phyloP scores from a whole-genome alignment of 768 basidiomycete species.

The Leccinum aurantiacum region DNA sequence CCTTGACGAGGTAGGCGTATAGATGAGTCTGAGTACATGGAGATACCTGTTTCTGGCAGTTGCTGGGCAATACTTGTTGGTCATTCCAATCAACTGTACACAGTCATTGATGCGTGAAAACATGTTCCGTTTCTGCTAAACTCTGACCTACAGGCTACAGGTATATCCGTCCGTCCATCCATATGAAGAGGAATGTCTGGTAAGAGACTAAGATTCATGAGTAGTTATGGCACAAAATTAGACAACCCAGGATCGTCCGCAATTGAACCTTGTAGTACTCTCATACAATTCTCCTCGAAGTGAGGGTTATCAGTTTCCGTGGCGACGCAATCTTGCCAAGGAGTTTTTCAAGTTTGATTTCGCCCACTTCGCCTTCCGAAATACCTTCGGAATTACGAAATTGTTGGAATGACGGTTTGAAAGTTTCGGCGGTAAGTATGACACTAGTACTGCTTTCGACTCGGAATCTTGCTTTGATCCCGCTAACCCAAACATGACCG shows the following conservation, averaged over 20 bases:
- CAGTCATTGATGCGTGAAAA: background rate
- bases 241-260: too few relatives aligned
- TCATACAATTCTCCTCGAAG: too few relatives aligned
- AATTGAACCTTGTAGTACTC: too few relatives aligned
- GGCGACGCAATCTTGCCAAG: background rate
- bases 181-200: background rate
- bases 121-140: background rate
- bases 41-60: background rate
- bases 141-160: background rate
- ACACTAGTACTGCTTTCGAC: background rate
- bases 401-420: background rate
- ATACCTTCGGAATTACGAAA: too few relatives aligned
- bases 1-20: background rate
- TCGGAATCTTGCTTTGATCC: too few relatives aligned
- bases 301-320: background rate
- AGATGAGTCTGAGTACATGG: background rate
- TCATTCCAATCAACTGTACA: background rate
- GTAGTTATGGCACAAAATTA: too few relatives aligned
- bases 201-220: too few relatives aligned
- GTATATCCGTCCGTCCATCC: background rate
- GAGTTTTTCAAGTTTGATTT: too few relatives aligned
- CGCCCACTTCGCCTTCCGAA: too few relatives aligned
- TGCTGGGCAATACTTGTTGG: background rate
- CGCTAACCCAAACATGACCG: background rate
- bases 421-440: background rate